Percentiles rank a stretch among this genome's conserved stretches.
phyloP scores from a whole-genome alignment of 2,329 filamentous ascomycete genomes.

The Cladobotryum protrusum region DNA sequence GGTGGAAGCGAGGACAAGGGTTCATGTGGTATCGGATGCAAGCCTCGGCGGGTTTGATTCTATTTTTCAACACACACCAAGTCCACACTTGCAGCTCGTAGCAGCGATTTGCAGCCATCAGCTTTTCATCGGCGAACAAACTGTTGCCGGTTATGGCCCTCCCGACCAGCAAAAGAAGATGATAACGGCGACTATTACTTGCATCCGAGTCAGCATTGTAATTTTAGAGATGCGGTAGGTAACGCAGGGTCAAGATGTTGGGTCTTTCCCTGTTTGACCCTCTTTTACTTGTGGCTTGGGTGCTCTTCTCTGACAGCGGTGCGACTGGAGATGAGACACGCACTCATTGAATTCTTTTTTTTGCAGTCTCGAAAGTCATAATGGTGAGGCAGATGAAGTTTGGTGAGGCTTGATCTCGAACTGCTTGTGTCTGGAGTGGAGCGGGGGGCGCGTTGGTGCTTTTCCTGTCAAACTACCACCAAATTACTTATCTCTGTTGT shows the following conservation, averaged over 20 bases:
- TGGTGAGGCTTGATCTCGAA: conserved; percentile 5
- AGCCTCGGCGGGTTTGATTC: neutral
- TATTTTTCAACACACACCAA: neutral
- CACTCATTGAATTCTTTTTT: neutral
- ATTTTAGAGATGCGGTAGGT: too few relatives aligned
- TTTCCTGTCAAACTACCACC: too few relatives aligned
- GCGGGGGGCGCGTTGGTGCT: neutral
- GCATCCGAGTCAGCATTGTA: too few relatives aligned
- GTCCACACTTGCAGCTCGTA: too few relatives aligned
- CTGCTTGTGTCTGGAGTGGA: conserved; percentile 3
- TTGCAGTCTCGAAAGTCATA: neutral
- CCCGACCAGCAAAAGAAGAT: too few relatives aligned
- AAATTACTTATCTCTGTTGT: too few relatives aligned
- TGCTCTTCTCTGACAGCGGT: neutral
- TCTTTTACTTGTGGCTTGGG: neutral
- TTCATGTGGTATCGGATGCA: too few relatives aligned
- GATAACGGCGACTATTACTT: too few relatives aligned
- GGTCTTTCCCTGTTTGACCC: too few relatives aligned
- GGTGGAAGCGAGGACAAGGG: neutral
- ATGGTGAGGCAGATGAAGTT: conserved; percentile 9
- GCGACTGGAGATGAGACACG: neutral
- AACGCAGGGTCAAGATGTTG: too few relatives aligned
- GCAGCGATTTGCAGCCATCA: neutral
- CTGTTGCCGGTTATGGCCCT: too few relatives aligned
- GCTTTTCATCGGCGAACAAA: too few relatives aligned